Evolutionary conservation across 225 moss, liverwort and hornwort species (phyloP).

Genomic region (Pseudisothecium myosuroides): DNA sequence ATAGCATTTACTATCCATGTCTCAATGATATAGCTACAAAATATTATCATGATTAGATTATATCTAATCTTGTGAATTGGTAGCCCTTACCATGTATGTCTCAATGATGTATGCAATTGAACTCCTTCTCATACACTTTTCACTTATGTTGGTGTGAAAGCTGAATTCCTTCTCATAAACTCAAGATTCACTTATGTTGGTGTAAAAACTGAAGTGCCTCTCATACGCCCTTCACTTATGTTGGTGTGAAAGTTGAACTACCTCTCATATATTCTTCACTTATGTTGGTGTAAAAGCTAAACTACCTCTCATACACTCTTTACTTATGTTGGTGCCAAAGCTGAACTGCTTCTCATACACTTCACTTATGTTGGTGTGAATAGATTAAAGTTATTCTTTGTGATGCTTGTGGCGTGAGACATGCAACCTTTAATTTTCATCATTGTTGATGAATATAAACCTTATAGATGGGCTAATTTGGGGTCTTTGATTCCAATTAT

Average conservation of each 20-base stretch:
- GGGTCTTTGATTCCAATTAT: too few species aligned
- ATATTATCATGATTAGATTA: neutral
- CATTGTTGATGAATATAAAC: neutral
- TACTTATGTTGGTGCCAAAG: neutral
- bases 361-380: neutral
- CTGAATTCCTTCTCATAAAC: too few species aligned
- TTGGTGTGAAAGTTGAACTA: neutral
- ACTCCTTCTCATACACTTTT: too few species aligned
- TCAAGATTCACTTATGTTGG: too few species aligned
- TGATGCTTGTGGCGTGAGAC: fast-evolving
- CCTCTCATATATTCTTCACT: neutral
- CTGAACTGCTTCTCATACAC: neutral
- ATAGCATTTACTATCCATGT: neutral
- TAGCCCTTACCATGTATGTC: neutral
- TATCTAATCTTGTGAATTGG: neutral
- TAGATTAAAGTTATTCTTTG: neutral
- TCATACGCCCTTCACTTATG: too few species aligned
- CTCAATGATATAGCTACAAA: fast-evolving
- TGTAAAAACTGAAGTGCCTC: fast-evolving
- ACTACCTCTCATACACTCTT: neutral
- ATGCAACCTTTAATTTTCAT: neutral
- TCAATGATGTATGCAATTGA: neutral
- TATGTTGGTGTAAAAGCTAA: neutral
- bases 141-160: too few species aligned
- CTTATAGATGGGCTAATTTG: fast-evolving